Conservation (phyloP, 192 early-diverging fungal genomes). For the Coemansia sp. region DNA sequence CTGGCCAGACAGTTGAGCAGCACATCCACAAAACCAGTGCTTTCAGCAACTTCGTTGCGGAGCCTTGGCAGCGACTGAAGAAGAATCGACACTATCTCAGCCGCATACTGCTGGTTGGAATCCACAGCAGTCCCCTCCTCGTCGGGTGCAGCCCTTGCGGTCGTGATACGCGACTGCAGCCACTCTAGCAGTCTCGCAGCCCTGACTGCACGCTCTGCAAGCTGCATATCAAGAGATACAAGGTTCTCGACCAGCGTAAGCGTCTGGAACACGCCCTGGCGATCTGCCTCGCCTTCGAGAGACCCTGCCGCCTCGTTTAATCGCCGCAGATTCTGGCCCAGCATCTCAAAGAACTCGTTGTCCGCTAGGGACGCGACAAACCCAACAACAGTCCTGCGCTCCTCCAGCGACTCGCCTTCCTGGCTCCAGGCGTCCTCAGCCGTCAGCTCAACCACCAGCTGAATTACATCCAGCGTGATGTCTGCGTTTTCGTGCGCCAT, state of each 20-base stretch:
- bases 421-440: conserved; percentile 83
- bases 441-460: conserved; percentile 86
- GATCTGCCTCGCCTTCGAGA: conserved; percentile 65
- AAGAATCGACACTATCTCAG: conserved; percentile 83
- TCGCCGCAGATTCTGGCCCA: conserved; percentile 78
- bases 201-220: conserved; percentile 65
- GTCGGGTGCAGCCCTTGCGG: background rate
- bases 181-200: conserved; percentile 72
- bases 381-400: conserved; percentile 56
- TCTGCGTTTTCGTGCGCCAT: conserved; percentile 94
- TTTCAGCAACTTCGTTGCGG: conserved; percentile 48
- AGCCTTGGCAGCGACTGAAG: conserved; percentile 65
- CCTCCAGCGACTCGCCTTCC: conserved; percentile 60
- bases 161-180: conserved; percentile 66
- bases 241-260: conserved; percentile 87
- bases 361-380: conserved; percentile 72
- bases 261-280: conserved; percentile 81
- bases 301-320: conserved; percentile 67
- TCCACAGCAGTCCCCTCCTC: conserved; percentile 54
- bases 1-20: conserved; percentile 67
- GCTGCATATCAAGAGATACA: conserved; percentile 66
- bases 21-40: conserved; percentile 61
- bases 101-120: conserved; percentile 83
- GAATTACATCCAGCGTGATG: conserved; percentile 80
- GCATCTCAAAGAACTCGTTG: conserved; percentile 68